A percentile compares a stretch with the other conserved stretches of the same genome.
These are phyloP conservation scores for Salicornia ramosissima DNA, from an alignment of 148 eudicot genomes.

Conservation along the genomic window DNA sequence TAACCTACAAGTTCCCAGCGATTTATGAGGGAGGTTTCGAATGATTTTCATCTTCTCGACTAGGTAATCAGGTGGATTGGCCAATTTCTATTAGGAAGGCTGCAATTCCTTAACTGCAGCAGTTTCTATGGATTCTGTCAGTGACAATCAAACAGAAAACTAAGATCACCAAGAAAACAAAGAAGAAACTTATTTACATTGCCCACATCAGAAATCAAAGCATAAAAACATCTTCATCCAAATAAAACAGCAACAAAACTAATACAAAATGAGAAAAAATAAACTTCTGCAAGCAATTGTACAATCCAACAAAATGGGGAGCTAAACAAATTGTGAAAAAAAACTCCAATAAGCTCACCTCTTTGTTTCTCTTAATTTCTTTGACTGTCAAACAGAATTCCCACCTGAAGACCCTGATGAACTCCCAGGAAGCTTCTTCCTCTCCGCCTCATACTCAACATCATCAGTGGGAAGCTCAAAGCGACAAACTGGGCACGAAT, in stretches of 20 bases:
- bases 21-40: no score
- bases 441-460: slow-evolving; percentile 72
- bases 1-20: no score
- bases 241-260: not conserved
- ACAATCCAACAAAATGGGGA: no score
- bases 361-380: not conserved
- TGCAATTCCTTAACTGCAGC: no score
- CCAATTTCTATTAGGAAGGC: no score
- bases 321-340: no score
- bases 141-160: no score
- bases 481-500: slow-evolving; percentile 87
- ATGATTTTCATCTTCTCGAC: no score
- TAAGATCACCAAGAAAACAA: no score
- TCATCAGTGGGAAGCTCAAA: slow-evolving; percentile 85
- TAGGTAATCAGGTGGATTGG: no score
- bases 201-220: not conserved
- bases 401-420: slow-evolving; percentile 24
- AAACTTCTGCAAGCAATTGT: not conserved
- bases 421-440: slow-evolving; percentile 28
- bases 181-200: slow-evolving; percentile 6
- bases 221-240: not conserved
- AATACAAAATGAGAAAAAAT: no score
- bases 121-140: no score
- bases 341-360: slow-evolving; percentile 8
- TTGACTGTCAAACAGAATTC: slow-evolving; percentile 11